Base-by-base conservation (phyloP, 2,329 filamentous ascomycete genomes). In the Ophiocordyceps australis region DNA sequence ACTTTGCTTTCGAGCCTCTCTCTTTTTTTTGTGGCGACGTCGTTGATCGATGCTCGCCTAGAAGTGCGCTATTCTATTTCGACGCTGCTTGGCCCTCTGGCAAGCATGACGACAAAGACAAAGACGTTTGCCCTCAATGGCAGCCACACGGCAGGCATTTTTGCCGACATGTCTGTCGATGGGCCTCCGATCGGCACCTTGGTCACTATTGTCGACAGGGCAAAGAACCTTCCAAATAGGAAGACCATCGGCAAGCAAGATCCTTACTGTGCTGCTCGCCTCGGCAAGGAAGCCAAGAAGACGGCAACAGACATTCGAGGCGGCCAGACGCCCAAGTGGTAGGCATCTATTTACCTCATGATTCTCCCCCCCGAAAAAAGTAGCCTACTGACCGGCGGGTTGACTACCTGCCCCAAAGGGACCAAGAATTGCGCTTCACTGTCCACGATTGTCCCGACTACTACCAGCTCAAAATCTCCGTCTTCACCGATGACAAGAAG, bases 161-260 rank as follows among this genome's bases (percentile, higher is more conserved):
- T 80, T 53, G 79, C 85, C 25, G 85, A 94, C 54, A 83, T 92
- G 74, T 80, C 74, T 13, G 69, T 92, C 30, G 86, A 95, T 47
- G 89, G 89, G 2, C 86, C 89, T 4, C 65, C 80, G 32, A 94
- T 98, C 42, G 89, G 89, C 38, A 95, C 85, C 2, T 61, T 98
- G 38, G 82, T 98, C 24, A 67, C 83, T 30, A 75, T 98, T 41
- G 71, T 95, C 42, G 89, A 98, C 55, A 70, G 85, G 38, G 89
- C 85, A 27, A 95, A 93, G 67, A 98, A 98, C 49, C 57, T 98
- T 38, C 89, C 89, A 26, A 98, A 98, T 54, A 62, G 83, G 39
- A 92, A 92, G 59, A 89, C 83, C 5, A 94, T 98, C 61, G 89
- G 89, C 29, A 98, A 98, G 55, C 89, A 98, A 56, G 85, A 95